Conservation (phyloP, 2,329 filamentous ascomycete species). For the Fragosphaeria purpurea region DNA sequence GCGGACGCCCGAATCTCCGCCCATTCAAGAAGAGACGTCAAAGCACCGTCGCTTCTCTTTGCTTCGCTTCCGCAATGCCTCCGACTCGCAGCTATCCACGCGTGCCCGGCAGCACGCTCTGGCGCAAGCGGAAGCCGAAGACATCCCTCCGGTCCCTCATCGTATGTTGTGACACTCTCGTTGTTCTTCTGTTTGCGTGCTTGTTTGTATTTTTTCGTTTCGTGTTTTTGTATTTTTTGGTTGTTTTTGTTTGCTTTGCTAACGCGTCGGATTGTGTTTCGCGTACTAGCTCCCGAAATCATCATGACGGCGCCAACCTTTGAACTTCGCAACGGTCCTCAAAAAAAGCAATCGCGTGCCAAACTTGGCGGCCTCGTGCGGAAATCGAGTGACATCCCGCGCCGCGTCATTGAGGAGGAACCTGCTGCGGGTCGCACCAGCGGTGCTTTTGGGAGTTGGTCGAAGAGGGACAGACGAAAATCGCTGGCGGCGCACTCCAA, state of each 20-base stretch:
- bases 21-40: slow-evolving; percentile 42
- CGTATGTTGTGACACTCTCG: slow-evolving; percentile 27
- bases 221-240: background rate
- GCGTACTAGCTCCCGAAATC: slow-evolving; percentile 53
- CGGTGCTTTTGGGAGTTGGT: slow-evolving; percentile 14
- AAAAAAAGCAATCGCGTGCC: slow-evolving; percentile 47
- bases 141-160: slow-evolving; percentile 47
- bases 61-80: slow-evolving; percentile 82
- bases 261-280: slow-evolving; percentile 8
- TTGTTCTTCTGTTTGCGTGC: slow-evolving; percentile 13
- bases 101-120: slow-evolving; percentile 58
- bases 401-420: slow-evolving; percentile 22
- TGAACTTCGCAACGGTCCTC: slow-evolving; percentile 38
- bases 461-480: slow-evolving; percentile 32
- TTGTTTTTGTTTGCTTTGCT: slow-evolving; percentile 11
- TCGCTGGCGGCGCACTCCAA: slow-evolving; percentile 26
- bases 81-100: slow-evolving; percentile 76
- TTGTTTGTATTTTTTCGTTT: background rate
- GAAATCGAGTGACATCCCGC: slow-evolving; percentile 39
- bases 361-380: slow-evolving; percentile 43
- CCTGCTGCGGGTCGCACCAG: slow-evolving; percentile 6
- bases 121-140: slow-evolving; percentile 40
- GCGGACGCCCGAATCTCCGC: slow-evolving; percentile 36
- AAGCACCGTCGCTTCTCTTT: slow-evolving; percentile 57
- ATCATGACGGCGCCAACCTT: slow-evolving; percentile 86